These are phyloP conservation scores for Biscutella laevigata DNA, from an alignment of 441 rosid species.

Conservation along the genomic window DNA sequence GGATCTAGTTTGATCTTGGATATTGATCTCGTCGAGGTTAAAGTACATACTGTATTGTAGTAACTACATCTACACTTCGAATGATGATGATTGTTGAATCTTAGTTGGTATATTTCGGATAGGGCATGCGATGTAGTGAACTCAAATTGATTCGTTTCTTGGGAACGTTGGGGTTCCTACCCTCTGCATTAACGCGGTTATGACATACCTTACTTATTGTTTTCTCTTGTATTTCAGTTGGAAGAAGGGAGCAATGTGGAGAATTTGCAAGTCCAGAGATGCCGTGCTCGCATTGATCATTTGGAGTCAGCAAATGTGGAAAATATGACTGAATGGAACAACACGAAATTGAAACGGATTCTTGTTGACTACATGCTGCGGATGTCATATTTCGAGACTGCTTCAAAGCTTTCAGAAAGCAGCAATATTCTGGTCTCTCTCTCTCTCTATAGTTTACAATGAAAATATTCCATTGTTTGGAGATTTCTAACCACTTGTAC, in stretches of 20 bases:
- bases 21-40: background rate
- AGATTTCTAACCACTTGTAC: background rate
- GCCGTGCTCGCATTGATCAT: slow-evolving; percentile 76
- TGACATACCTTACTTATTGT: background rate
- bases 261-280: slow-evolving; percentile 71
- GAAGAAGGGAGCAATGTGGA: slow-evolving; percentile 74
- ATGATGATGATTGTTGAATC: background rate
- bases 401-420: slow-evolving; percentile 61
- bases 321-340: slow-evolving; percentile 62
- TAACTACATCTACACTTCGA: too few relatives aligned
- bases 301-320: slow-evolving; percentile 71
- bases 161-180: background rate
- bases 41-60: too few relatives aligned
- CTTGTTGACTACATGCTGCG: slow-evolving; percentile 90
- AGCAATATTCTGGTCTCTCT: slow-evolving; percentile 53
- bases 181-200: background rate
- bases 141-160: background rate
- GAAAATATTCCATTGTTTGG: background rate
- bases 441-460: slow-evolving; percentile 2
- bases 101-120: background rate
- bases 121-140: background rate
- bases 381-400: slow-evolving; percentile 75
- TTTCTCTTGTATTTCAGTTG: slow-evolving; percentile 34
- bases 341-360: slow-evolving; percentile 60
- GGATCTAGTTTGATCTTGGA: slow-evolving; percentile 10